Conservation (phyloP, 192 early-diverging fungal genomes). For the Umbelopsis vinacea region DNA sequence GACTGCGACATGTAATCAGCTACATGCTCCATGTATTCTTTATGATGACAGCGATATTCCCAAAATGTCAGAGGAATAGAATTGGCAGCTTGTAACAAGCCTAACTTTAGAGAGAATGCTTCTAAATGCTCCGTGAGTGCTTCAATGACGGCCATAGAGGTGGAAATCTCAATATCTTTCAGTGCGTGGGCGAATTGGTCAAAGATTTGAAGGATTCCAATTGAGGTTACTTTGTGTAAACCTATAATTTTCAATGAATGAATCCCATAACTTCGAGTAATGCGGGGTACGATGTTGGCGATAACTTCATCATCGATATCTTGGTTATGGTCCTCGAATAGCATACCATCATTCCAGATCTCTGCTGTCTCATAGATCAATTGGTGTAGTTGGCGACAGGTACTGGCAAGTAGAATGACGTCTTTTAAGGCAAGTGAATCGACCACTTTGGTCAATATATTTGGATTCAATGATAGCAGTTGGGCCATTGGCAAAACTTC, state of each 20-base stretch:
- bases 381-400: slow-evolving; percentile 2
- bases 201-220: slow-evolving; percentile 1
- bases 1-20: background rate
- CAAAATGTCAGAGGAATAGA: slow-evolving; percentile 6
- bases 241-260: background rate
- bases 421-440: slow-evolving; percentile 3
- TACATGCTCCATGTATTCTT: slow-evolving; percentile 2
- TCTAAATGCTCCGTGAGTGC: background rate
- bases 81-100: slow-evolving; percentile 5
- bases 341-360: background rate
- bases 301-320: slow-evolving; percentile 18
- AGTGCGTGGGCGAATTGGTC: slow-evolving; percentile 15
- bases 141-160: background rate
- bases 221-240: background rate
- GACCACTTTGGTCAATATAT: background rate
- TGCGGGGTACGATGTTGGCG: background rate
- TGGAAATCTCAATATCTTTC: background rate
- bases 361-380: slow-evolving; percentile 7
- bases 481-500: background rate
- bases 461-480: slow-evolving; percentile 1
- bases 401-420: slow-evolving; percentile 4
- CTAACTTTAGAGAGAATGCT: slow-evolving; percentile 5
- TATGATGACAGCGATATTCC: slow-evolving; percentile 1
- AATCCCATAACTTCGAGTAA: slow-evolving; percentile 18
- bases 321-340: background rate